phyloP scores from a whole-genome alignment of 768 basidiomycete species.

The Suillus brevipes region DNA sequence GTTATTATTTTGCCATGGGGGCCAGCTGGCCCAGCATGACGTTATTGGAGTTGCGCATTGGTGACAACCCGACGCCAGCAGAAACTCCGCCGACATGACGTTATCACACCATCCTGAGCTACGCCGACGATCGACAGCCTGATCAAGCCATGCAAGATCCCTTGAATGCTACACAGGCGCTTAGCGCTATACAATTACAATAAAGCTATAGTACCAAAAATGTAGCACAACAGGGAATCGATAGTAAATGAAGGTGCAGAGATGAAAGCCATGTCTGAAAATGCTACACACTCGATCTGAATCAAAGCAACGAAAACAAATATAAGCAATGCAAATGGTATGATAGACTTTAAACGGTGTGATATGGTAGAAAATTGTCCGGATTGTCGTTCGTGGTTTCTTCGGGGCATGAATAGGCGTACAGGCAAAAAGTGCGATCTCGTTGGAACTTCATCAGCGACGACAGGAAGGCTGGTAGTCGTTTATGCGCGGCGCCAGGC shows the following conservation, averaged over 20 bases:
- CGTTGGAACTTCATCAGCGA: slow-evolving; percentile 1
- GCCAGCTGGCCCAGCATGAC: background rate
- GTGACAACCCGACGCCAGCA: background rate
- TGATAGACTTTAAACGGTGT: slow-evolving; percentile 33
- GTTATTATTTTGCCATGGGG: background rate
- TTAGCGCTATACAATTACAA: slow-evolving; percentile 25
- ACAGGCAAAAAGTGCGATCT: slow-evolving; percentile 13
- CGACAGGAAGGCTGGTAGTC: slow-evolving; percentile 5
- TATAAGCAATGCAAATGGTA: slow-evolving; percentile 29
- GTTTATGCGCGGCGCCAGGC: slow-evolving; percentile 58
- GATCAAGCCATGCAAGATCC: background rate
- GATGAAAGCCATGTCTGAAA: slow-evolving; percentile 3
- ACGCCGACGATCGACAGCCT: background rate
- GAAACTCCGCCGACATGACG: background rate
- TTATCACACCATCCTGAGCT: background rate
- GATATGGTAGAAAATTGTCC: slow-evolving; percentile 34
- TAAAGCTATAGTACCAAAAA: slow-evolving; percentile 28
- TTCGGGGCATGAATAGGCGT: slow-evolving; percentile 25
- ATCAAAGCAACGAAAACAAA: slow-evolving; percentile 22
- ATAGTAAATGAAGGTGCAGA: slow-evolving; percentile 13
- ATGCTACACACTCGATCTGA: slow-evolving; percentile 32
- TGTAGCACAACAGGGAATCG: slow-evolving; percentile 26
- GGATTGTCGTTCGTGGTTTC: slow-evolving; percentile 26
- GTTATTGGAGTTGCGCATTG: slow-evolving; percentile 1
- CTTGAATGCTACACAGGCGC: background rate